Evolutionary conservation across 305 asterid genomes (phyloP), one percentile per base, ranked within the genome.

Genomic region (Coffea humblotiana): DNA sequence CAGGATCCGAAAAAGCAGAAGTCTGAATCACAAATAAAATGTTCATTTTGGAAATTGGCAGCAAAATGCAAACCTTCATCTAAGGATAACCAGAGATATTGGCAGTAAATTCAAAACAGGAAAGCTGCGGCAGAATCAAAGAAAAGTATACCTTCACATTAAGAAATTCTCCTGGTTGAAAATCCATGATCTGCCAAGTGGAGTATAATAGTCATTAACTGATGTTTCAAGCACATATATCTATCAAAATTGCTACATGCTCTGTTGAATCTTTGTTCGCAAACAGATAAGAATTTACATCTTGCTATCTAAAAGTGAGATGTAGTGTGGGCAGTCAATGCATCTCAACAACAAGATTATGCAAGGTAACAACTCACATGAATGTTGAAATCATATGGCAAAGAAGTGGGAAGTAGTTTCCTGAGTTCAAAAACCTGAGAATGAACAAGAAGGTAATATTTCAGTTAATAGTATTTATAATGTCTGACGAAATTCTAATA

Each of bases 121-220:
- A 48, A 74, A 27, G 43, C 37, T 56, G 77, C 78, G 40, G 54
- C 58, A 66, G 45, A 72, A 3, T 72, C 14, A 79, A 68, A 77
- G 52, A 73, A 78, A 76, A 47, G 45, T 75, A 74, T 90, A 94
- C 99, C 98, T 96, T 96, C 75, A 94, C 94, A 77, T 94, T 94
- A 81, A 96, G 98, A 86, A 90, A 96, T 81, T 96, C 98, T 51
- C 99, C 99, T 0, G 98, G 98, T 85, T 96, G 96, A 88, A 96
- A 96, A 87, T 96, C 98, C 99, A 96, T 96, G 77, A 96, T 91
- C 98, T 96, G 94, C 84, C 82, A 79, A 79, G 54, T 18, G 47
- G 64, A 64, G 54, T 6, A 47, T 15, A 19, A 63, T 49, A 71
- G 64, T 12, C 40, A 37, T 9, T 63, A 66, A 48, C 32, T 25